A percentile compares a stretch with the other conserved stretches of the same genome.
phyloP scores from a whole-genome alignment of 1,139 yeast species.

The Spathaspora sp. region DNA sequence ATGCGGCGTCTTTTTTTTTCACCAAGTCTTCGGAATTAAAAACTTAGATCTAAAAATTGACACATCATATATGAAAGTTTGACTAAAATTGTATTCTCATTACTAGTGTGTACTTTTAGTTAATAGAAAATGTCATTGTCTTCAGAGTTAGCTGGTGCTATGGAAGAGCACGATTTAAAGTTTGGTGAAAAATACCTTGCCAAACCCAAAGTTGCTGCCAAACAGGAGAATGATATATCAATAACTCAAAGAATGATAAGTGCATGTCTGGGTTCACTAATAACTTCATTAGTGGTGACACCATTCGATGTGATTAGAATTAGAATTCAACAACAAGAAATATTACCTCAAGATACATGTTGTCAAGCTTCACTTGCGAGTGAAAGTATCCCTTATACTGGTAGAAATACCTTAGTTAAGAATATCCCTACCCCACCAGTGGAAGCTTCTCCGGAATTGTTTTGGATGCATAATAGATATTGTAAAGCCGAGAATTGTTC shows the following conservation, averaged over 20 bases:
- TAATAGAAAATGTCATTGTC: conserved; percentile 29
- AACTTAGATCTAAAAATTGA: background rate
- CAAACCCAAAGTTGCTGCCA: background rate
- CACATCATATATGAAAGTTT: background rate
- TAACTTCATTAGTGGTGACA: conserved; percentile 83
- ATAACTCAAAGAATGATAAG: conserved; percentile 74
- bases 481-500: conserved; percentile 37
- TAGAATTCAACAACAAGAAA: conserved; percentile 84
- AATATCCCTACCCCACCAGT: conserved; percentile 4
- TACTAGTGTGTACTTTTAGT: no score
- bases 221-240: conserved; percentile 31
- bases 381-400: background rate
- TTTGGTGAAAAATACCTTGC: conserved; percentile 1
- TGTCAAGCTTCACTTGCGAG: conserved; percentile 19
- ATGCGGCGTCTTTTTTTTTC: background rate
- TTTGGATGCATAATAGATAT: conserved; percentile 42
- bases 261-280: conserved; percentile 87
- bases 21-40: background rate
- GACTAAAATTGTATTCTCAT: no score
- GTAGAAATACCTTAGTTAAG: conserved; percentile 13
- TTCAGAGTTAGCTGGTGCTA: conserved; percentile 39
- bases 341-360: conserved; percentile 43
- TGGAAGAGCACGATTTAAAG: conserved; percentile 26
- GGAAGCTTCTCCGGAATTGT: conserved; percentile 25
- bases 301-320: conserved; percentile 94